Evolutionary conservation across 768 basidiomycete genomes (phyloP).

Genomic region (Suillus hirtellus): DNA sequence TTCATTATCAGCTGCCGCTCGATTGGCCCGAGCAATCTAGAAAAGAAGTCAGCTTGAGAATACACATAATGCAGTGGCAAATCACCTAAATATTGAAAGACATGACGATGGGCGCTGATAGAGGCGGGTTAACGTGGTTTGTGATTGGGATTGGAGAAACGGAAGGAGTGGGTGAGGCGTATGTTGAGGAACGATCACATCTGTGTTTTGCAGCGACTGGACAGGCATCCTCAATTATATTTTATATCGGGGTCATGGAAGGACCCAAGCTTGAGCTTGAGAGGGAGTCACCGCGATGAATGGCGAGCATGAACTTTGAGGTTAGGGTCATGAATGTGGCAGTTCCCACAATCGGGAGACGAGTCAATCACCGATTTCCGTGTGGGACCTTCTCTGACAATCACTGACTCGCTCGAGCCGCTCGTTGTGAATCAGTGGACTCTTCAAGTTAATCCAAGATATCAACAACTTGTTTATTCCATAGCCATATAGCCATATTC

Average conservation of each 20-base stretch:
- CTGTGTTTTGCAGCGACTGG: constrained; percentile 5
- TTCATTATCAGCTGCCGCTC: constrained; percentile 88
- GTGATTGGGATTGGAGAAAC: constrained; percentile 80
- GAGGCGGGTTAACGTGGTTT: constrained; percentile 72
- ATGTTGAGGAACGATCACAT: constrained; percentile 21
- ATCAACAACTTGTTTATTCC: background rate
- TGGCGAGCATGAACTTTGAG: background rate
- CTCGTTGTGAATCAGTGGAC: background rate
- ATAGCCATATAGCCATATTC: background rate
- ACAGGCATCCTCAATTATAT: constrained; percentile 10
- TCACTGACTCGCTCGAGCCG: background rate
- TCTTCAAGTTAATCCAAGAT: background rate
- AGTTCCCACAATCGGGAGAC: background rate
- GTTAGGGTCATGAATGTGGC: background rate
- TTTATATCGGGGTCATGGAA: constrained; percentile 1
- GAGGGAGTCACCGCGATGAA: background rate
- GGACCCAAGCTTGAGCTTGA: background rate
- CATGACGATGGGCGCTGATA: constrained; percentile 88
- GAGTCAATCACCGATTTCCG: background rate
- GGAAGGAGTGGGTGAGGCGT: constrained; percentile 69
- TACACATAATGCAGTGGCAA: background rate
- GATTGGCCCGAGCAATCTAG: constrained; percentile 71
- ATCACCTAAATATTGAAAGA: constrained; percentile 83
- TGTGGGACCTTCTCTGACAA: background rate
- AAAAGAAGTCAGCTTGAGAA: constrained; percentile 10